phyloP scores from a whole-genome alignment of 768 basidiomycete genomes.

The Phylloporus scabripes region DNA sequence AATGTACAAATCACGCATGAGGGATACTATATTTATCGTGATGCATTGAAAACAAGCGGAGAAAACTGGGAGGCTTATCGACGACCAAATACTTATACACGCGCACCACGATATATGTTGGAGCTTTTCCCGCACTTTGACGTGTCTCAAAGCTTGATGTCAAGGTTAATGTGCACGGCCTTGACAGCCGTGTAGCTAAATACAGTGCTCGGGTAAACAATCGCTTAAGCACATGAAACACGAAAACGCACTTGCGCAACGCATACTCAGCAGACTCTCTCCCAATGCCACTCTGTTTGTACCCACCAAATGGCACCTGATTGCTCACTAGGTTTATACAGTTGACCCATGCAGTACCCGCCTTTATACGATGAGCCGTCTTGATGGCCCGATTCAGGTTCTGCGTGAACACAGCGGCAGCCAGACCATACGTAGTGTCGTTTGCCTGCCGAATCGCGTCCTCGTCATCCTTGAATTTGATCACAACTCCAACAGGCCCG shows the following conservation, averaged over 20 bases:
- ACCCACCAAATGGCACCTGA: conserved; percentile 77
- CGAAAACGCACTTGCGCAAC: conserved; percentile 40
- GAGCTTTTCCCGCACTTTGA: not conserved
- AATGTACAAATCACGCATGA: not conserved
- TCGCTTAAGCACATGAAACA: not conserved
- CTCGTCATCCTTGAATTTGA: conserved; percentile 67
- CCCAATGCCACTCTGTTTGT: conserved; percentile 79
- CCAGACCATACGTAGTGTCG: conserved; percentile 82
- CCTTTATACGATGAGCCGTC: conserved; percentile 68
- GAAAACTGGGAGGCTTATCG: too few relatives aligned
- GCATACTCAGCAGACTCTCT: conserved; percentile 80
- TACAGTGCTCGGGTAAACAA: not conserved
- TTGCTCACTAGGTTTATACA: conserved; percentile 26
- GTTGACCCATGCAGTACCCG: conserved; percentile 74
- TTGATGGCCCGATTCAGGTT: conserved; percentile 70
- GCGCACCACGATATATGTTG: not conserved
- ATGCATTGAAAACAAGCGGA: too few relatives aligned
- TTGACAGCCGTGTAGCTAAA: conserved; percentile 22
- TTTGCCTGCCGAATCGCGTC: conserved; percentile 74
- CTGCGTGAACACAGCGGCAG: conserved; percentile 79
- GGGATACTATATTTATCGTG: too few relatives aligned
- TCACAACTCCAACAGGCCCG: conserved; percentile 71
- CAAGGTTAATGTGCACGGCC: conserved; percentile 45
- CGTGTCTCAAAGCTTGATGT: conserved; percentile 11
- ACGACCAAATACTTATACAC: too few relatives aligned